These are phyloP conservation scores for Thalia dealbata DNA, from an alignment of 176 grass and related monocot genomes.

Conservation along the genomic window DNA sequence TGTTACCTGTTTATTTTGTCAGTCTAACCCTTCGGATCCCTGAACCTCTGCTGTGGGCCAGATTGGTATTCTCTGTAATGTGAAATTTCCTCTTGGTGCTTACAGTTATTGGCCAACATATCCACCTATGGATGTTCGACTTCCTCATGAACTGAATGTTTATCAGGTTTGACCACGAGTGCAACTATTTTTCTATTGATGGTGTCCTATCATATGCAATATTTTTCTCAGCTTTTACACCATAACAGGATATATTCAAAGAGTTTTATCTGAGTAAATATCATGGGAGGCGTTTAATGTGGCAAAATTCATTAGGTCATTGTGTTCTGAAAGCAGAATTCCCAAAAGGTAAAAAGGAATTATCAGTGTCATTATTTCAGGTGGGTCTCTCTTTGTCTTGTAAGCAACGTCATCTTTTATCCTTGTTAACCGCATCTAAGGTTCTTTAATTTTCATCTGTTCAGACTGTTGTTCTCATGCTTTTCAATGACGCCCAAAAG, in stretches of 20 bases:
- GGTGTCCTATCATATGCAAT: background rate
- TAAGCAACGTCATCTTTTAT: constrained; percentile 3
- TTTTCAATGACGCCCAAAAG: constrained; percentile 95
- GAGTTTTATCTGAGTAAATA: constrained; percentile 99
- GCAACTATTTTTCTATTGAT: background rate
- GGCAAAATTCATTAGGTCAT: constrained; percentile 98
- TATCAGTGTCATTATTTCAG: constrained; percentile 97
- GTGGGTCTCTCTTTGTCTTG: constrained; percentile 22
- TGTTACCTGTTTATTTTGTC: constrained; percentile 3
- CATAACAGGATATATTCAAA: constrained; percentile 95
- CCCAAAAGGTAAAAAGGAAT: constrained; percentile 98
- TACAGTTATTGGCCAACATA: constrained; percentile 98
- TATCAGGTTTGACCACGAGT: constrained; percentile 65
- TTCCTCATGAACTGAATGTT: constrained; percentile 96
- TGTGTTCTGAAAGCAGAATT: constrained; percentile 97
- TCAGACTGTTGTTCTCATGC: constrained; percentile 95
- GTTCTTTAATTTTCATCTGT: constrained; percentile 12
- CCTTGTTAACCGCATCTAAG: background rate
- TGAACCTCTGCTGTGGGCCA: background rate
- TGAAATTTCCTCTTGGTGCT: constrained; percentile 10
- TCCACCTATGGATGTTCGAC: constrained; percentile 94
- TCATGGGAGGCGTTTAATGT: constrained; percentile 94
- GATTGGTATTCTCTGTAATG: background rate
- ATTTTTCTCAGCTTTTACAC: constrained; percentile 8
- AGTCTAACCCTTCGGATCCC: constrained; percentile 11